Conservation (phyloP, 2,329 filamentous ascomycete species). For the Stachybotrys elegans region DNA sequence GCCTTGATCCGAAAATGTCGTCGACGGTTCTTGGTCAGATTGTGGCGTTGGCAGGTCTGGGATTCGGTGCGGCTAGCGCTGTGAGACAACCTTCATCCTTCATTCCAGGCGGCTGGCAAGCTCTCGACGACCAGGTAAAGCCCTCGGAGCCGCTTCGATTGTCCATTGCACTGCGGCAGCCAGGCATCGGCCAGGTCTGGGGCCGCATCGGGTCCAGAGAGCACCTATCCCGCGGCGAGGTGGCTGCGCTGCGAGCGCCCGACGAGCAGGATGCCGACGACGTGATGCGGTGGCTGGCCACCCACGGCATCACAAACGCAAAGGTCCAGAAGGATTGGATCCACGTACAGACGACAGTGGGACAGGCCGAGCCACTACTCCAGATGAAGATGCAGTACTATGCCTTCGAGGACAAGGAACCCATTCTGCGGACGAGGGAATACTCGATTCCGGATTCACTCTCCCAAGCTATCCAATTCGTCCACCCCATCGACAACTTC, state of each 20-base stretch:
- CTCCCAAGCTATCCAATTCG: constrained; percentile 34
- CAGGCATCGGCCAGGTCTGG: constrained; percentile 19
- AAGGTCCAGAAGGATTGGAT: constrained; percentile 34
- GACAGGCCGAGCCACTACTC: constrained; percentile 33
- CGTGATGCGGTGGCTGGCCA: constrained; percentile 37
- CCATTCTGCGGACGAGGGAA: constrained; percentile 37
- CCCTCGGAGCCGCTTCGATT: constrained; percentile 19
- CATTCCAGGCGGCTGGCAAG: constrained; percentile 25
- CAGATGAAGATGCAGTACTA: constrained; percentile 36
- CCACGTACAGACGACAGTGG: constrained; percentile 34
- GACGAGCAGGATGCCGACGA: constrained; percentile 23
- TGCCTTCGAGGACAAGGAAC: constrained; percentile 28
- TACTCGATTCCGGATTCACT: constrained; percentile 40
- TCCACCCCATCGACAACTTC: constrained; percentile 45
- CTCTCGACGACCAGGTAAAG: constrained; percentile 15
- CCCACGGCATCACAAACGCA: constrained; percentile 28
- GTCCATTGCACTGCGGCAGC: constrained; percentile 27
- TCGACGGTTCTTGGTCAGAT: too few relatives aligned
- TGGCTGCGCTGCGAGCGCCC: constrained; percentile 29
- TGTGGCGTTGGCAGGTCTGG: constrained; percentile 17
- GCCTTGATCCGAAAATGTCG: too few relatives aligned
- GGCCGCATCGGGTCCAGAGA: constrained; percentile 14
- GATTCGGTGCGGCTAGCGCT: constrained; percentile 12
- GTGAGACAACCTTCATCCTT: constrained; percentile 21
- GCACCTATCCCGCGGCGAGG: constrained; percentile 31